A percentile compares a stretch with the other conserved stretches of the same genome.
Conservation (phyloP, 2,329 filamentous ascomycete genomes). For the Sporothrix variecibatus region DNA sequence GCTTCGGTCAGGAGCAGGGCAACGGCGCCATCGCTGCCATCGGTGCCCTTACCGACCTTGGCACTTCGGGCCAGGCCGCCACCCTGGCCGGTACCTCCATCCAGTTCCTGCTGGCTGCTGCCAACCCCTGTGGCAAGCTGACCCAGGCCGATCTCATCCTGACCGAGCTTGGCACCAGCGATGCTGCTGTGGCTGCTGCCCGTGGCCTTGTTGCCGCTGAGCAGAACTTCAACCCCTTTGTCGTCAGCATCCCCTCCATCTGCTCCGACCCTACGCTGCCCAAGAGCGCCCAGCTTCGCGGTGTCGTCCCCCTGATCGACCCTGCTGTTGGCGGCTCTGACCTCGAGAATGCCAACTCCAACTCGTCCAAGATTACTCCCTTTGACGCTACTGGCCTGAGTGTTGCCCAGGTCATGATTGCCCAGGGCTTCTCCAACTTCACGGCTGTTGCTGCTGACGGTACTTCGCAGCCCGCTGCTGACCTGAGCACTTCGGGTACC, state of each 20-base stretch:
- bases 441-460: conserved; percentile 43
- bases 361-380: conserved; percentile 52
- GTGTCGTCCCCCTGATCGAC: conserved; percentile 68
- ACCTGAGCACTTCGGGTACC: conserved; percentile 3
- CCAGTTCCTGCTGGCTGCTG: conserved; percentile 61
- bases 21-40: conserved; percentile 54
- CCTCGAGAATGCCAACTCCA: conserved; percentile 61
- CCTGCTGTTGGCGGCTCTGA: conserved; percentile 61
- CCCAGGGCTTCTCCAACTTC: conserved; percentile 65
- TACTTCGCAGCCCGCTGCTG: conserved; percentile 30
- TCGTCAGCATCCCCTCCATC: conserved; percentile 59
- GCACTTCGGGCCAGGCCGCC: conserved; percentile 59
- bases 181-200: conserved; percentile 62
- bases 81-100: conserved; percentile 64
- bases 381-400: conserved; percentile 63
- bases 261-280: conserved; percentile 66
- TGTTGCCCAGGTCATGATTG: conserved; percentile 63
- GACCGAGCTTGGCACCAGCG: conserved; percentile 58
- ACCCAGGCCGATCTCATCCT: conserved; percentile 66
- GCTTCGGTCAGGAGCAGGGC: conserved; percentile 65
- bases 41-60: conserved; percentile 52
- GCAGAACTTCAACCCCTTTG: conserved; percentile 51
- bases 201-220: conserved; percentile 33
- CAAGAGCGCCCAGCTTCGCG: conserved; percentile 60
- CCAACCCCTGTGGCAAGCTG: conserved; percentile 50